Evolutionary conservation across 1,139 yeast species (phyloP).

Genomic region (Pneumocystis wakefieldiae): DNA sequence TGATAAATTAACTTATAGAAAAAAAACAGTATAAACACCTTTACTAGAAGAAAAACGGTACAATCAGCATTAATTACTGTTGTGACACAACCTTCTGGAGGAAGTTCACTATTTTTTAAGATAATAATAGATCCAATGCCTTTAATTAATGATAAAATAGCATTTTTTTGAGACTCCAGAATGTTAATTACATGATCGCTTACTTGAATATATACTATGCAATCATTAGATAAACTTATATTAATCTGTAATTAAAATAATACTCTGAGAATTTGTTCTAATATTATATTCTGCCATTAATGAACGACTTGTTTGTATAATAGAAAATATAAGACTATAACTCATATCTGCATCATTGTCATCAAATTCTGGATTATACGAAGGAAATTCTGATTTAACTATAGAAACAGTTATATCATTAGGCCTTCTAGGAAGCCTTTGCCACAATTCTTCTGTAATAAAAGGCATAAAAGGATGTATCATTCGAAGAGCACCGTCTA

Average conservation of each 20-base stretch:
- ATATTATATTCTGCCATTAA: conserved; percentile 79
- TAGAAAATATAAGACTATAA: conserved; percentile 69
- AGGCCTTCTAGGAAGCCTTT: conserved; percentile 81
- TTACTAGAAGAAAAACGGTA: conserved; percentile 78
- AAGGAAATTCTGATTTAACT: conserved; percentile 67
- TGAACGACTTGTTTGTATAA: conserved; percentile 86
- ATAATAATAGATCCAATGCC: conserved; percentile 35
- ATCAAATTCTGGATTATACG: conserved; percentile 42
- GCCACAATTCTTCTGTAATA: conserved; percentile 97
- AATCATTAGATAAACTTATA: neutral
- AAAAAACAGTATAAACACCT: neutral
- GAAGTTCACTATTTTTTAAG: conserved; percentile 22
- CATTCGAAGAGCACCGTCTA: conserved; percentile 79
- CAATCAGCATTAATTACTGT: conserved; percentile 66
- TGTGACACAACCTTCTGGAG: conserved; percentile 81
- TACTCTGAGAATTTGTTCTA: conserved; percentile 49
- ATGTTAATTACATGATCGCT: conserved; percentile 36
- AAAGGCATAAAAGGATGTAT: conserved; percentile 98
- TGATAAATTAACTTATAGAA: neutral
- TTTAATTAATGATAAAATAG: conserved; percentile 80
- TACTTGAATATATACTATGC: conserved; percentile 57
- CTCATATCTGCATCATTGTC: conserved; percentile 51
- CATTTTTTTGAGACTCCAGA: conserved; percentile 56
- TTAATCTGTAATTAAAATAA: neutral
- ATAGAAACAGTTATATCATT: conserved; percentile 58